Evolutionary conservation across 441 rosid genomes (phyloP), one percentile per base, ranked within the genome.

Genomic region (Populus hybrid): DNA sequence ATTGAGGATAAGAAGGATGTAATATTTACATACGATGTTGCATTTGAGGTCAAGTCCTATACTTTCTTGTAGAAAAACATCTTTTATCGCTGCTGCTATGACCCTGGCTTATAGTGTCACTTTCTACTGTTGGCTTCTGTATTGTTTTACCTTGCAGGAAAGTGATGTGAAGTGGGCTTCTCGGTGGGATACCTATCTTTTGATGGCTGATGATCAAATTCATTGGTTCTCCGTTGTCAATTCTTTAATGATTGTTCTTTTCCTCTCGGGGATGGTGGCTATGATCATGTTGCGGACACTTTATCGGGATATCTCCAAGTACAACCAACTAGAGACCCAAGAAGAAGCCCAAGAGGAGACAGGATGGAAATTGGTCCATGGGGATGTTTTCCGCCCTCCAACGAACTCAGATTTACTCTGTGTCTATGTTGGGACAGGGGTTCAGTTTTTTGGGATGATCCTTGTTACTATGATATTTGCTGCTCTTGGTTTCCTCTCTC

Each of bases 181-280:
- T 16, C 87, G 99, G 26, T 93, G 99, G 99, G 99, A 95, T 81
- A 89, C 99, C 9, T 95, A 95, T 83, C 98, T 93, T 77, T 82
- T 92, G 71, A 92, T 92, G 96, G 93, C 94, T 40, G 99, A 95
- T 81, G 98, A 93, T 86, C 95, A 95, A 84, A 95, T 95, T 73
- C 98, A 95, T 77, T 95, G 99, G 98, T 92, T 95, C 81, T 95
- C 98, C 10, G 89, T 95, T 3, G 92, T 95, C 74, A 93, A 95
- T 77, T 95, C 99, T 3, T 83, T 93, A 89, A 95, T 93, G 97
- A 93, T 95, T 79, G 96, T 95, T 67, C 93, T 95, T 73, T 95
- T 95, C 90, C 98, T 93, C 67, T 93, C 98, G 2, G 99, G 98
- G 21, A 95, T 95, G 98, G 92, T 95, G 82, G 98, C 99, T 71